Percentiles rank a stretch among this genome's conserved stretches.
Conservation (phyloP, 495 filamentous ascomycete species). For the Aspergillus funiculosus region DNA sequence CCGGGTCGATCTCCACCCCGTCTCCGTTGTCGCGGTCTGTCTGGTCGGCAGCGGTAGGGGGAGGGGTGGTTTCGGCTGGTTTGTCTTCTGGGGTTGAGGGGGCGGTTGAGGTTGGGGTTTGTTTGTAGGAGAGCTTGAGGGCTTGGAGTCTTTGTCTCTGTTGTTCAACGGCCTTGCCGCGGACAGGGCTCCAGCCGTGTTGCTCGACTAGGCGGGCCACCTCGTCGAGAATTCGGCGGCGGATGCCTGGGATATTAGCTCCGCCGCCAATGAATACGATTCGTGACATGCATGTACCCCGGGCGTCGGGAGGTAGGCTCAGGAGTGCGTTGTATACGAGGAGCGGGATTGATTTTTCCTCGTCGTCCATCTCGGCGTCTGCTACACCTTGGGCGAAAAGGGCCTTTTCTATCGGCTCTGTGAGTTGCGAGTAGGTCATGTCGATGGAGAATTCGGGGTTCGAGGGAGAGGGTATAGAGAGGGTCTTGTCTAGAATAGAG, state of each 20-base stretch:
- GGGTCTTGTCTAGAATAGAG: constrained; percentile 11
- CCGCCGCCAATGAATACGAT: constrained; percentile 84
- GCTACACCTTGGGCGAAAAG: constrained; percentile 58
- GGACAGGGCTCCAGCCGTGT: constrained; percentile 71
- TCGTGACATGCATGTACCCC: constrained; percentile 80
- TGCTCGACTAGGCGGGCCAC: constrained; percentile 55
- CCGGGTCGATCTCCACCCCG: constrained; percentile 52
- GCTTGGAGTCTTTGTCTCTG: constrained; percentile 47
- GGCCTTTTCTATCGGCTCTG: constrained; percentile 67
- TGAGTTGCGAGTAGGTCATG: constrained; percentile 61
- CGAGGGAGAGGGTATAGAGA: constrained; percentile 43
- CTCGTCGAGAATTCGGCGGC: constrained; percentile 71
- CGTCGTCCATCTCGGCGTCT: constrained; percentile 65
- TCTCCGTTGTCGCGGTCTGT: constrained; percentile 37
- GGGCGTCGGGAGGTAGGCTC: constrained; percentile 70
- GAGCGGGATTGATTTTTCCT: constrained; percentile 68
- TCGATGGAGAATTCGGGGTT: constrained; percentile 34
- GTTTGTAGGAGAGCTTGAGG: constrained; percentile 31
- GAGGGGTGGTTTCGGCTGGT: constrained; percentile 9
- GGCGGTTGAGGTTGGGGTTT: constrained; percentile 7
- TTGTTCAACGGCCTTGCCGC: constrained; percentile 55
- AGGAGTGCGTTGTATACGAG: constrained; percentile 74
- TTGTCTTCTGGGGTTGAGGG: constrained; percentile 1
- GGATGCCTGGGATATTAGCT: constrained; percentile 73
- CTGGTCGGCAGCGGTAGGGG: constrained; percentile 1